These are phyloP conservation scores for Metschnikowia continentalis DNA, from an alignment of 805 yeast genomes.

Conservation along the genomic window DNA sequence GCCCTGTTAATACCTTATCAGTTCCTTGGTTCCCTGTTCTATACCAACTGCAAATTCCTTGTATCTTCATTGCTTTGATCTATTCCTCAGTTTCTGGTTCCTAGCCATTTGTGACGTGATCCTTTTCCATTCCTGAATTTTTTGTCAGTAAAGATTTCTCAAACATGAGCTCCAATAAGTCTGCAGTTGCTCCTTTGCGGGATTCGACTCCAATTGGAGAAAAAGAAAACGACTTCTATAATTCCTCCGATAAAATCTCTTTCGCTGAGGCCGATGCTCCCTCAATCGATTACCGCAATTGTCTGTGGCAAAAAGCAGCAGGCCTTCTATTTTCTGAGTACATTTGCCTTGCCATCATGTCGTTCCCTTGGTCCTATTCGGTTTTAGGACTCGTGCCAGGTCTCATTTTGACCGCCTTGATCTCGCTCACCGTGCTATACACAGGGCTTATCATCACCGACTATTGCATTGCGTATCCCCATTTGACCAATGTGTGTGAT, in stretches of 20 bases:
- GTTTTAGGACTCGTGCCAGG: constrained; percentile 59
- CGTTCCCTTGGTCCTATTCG: constrained; percentile 65
- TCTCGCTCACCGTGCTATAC: constrained; percentile 48
- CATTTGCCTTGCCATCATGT: constrained; percentile 58
- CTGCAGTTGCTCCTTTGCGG: neutral
- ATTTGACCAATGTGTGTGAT: constrained; percentile 50
- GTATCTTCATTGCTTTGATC: too few relatives aligned
- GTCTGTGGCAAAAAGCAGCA: constrained; percentile 58
- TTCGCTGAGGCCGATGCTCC: constrained; percentile 8
- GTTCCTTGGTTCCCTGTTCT: too few relatives aligned
- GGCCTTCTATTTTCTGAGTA: constrained; percentile 58
- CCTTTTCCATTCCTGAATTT: too few relatives aligned
- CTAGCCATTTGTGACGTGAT: too few relatives aligned
- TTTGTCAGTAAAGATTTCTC: too few relatives aligned
- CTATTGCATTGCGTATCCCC: constrained; percentile 52
- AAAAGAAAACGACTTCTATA: constrained; percentile 1
- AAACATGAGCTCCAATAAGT: neutral
- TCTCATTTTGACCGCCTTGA: constrained; percentile 48
- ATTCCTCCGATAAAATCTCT: constrained; percentile 5
- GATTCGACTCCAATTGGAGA: neutral
- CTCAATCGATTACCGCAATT: constrained; percentile 44
- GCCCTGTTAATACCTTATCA: too few relatives aligned
- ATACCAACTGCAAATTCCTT: too few relatives aligned
- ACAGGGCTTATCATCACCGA: constrained; percentile 55
- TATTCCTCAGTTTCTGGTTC: too few relatives aligned